phyloP scores from a whole-genome alignment of 164 flowering plant genomes.

The Akebia trifoliata region DNA sequence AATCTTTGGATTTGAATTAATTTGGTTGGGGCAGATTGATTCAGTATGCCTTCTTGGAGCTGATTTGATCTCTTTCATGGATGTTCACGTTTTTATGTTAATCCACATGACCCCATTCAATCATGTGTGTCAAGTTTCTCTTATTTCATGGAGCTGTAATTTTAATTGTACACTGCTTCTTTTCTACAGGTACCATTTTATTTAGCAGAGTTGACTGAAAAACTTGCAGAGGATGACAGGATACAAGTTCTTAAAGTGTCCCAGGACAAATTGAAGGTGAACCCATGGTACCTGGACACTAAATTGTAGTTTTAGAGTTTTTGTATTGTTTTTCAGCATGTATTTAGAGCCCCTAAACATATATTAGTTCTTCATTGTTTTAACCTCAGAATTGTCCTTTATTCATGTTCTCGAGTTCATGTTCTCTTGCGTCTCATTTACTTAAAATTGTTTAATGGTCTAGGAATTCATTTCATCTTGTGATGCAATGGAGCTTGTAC shows the following conservation, averaged over 20 bases:
- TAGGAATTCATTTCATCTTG: conserved; percentile 89
- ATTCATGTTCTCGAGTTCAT: background rate
- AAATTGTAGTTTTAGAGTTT: too few relatives aligned
- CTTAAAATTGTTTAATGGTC: conserved; percentile 8
- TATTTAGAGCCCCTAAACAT: background rate
- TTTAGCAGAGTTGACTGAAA: conserved; percentile 86
- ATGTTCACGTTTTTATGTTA: too few relatives aligned
- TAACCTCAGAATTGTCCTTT: background rate
- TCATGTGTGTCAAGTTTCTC: too few relatives aligned
- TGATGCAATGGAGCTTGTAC: conserved; percentile 95
- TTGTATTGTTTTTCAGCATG: background rate
- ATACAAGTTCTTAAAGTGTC: conserved; percentile 56
- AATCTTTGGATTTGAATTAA: too few relatives aligned
- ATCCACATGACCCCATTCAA: too few relatives aligned
- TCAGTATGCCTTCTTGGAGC: too few relatives aligned
- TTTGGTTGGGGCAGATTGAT: too few relatives aligned
- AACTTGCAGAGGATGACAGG: conserved; percentile 56
- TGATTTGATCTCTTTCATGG: too few relatives aligned
- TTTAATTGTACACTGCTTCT: background rate
- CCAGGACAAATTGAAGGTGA: conserved; percentile 79
- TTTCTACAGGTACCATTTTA: conserved; percentile 74
- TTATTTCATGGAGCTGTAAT: background rate
- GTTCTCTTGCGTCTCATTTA: background rate
- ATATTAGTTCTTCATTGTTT: background rate
- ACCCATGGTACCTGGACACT: too few relatives aligned